phyloP scores from a whole-genome alignment of 2,329 filamentous ascomycete genomes.

The Penicillium sp. region DNA sequence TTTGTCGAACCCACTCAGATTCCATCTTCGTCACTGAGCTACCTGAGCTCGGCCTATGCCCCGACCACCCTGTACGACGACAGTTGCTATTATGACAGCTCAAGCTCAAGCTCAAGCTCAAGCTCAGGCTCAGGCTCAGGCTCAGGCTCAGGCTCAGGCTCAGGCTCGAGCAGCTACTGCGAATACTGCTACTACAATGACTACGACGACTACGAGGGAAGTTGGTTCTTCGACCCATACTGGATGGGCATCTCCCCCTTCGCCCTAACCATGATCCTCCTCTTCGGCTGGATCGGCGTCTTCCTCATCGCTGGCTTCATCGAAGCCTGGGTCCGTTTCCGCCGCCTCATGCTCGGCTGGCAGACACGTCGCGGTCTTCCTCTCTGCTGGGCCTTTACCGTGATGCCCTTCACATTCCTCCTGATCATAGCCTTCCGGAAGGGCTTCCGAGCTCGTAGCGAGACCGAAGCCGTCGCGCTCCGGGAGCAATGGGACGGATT shows the following conservation, averaged over 20 bases:
- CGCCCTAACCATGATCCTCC: slow-evolving; percentile 25
- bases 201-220: slow-evolving; percentile 11
- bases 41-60: slow-evolving; percentile 20
- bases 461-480: slow-evolving; percentile 26
- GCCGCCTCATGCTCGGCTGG: slow-evolving; percentile 35
- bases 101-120: not conserved
- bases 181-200: not conserved
- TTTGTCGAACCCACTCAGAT: slow-evolving; percentile 33
- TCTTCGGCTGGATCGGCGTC: slow-evolving; percentile 29
- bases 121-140: too few relatives aligned
- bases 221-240: slow-evolving; percentile 25
- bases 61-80: slow-evolving; percentile 17
- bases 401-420: slow-evolving; percentile 23
- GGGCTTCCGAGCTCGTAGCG: slow-evolving; percentile 29
- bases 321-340: slow-evolving; percentile 33
- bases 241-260: slow-evolving; percentile 25
- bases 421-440: slow-evolving; percentile 20
- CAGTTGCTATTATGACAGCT: not conserved
- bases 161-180: not conserved
- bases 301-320: slow-evolving; percentile 29
- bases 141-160: not conserved
- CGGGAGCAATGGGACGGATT: slow-evolving; percentile 27
- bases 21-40: slow-evolving; percentile 17
- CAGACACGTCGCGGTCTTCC: slow-evolving; percentile 34
- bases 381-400: slow-evolving; percentile 28